phyloP scores from a whole-genome alignment of 1,284 basidiomycete genomes.

The Moniliophthora roreri region DNA sequence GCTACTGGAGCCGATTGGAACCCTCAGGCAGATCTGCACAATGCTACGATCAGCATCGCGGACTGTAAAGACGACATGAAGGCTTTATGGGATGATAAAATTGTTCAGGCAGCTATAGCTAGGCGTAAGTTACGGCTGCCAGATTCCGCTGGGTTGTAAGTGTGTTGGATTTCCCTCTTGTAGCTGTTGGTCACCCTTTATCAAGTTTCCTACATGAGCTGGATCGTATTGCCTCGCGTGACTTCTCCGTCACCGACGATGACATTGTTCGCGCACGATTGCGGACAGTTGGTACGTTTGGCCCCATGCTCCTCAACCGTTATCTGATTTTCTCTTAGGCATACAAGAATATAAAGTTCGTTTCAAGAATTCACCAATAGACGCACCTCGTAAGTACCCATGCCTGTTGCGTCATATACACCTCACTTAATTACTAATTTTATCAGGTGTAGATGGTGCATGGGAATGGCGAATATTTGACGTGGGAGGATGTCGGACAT shows the following conservation, averaged over 20 bases:
- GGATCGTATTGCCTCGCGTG: constrained; percentile 50
- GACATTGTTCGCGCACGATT: constrained; percentile 64
- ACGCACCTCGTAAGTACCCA: constrained; percentile 16
- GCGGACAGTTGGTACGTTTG: constrained; percentile 51
- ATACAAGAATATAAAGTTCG: constrained; percentile 51
- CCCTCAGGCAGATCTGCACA: constrained; percentile 31
- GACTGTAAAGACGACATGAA: constrained; percentile 59
- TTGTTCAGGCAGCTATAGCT: constrained; percentile 48
- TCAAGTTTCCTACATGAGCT: constrained; percentile 65
- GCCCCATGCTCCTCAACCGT: constrained; percentile 1
- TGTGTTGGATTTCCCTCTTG: constrained; percentile 12
- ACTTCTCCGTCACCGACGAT: constrained; percentile 57
- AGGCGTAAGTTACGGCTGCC: constrained; percentile 46
- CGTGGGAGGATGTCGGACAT: constrained; percentile 60
- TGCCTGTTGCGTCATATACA: constrained; percentile 4
- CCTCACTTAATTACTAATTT: constrained; percentile 8
- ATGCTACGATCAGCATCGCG: constrained; percentile 41
- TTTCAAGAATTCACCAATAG: constrained; percentile 44
- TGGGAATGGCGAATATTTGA: constrained; percentile 69
- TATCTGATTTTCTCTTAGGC: constrained; percentile 19
- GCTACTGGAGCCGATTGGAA: constrained; percentile 12
- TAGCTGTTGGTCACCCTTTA: too few relatives aligned
- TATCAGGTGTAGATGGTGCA: constrained; percentile 30
- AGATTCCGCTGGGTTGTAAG: constrained; percentile 60
- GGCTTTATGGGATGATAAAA: constrained; percentile 53